These are phyloP conservation scores for Amanita jacksonii DNA, from an alignment of 768 basidiomycete species.

Conservation along the genomic window DNA sequence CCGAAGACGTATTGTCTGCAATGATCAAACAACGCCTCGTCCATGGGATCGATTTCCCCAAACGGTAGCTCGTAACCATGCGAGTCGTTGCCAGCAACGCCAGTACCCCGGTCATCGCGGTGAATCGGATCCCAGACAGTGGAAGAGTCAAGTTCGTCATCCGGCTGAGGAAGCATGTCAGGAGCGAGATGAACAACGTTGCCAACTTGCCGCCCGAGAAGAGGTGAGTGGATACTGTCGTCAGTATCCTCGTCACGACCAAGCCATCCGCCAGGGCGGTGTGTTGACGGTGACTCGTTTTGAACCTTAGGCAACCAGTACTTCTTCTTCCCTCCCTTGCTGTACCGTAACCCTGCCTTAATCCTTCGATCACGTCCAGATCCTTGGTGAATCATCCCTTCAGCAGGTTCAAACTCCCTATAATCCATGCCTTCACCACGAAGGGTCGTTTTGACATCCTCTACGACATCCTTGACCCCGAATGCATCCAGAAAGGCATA, in stretches of 20 bases:
- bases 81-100: conserved; percentile 16
- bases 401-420: conserved; percentile 92
- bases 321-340: conserved; percentile 82
- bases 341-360: conserved; percentile 85
- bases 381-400: conserved; percentile 88
- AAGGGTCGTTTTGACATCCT: conserved; percentile 76
- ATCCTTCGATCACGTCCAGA: conserved; percentile 79
- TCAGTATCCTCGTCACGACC: conserved; percentile 32
- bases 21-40: conserved; percentile 70
- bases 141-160: conserved; percentile 23
- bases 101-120: not conserved
- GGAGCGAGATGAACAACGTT: conserved; percentile 57
- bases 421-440: conserved; percentile 91
- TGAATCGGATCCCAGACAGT: conserved; percentile 24
- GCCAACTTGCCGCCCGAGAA: conserved; percentile 54
- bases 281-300: conserved; percentile 24
- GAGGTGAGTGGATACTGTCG: conserved; percentile 62
- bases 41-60: conserved; percentile 54
- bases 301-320: conserved; percentile 87
- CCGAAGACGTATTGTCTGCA: conserved; percentile 80
- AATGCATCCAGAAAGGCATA: conserved; percentile 87
- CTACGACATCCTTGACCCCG: conserved; percentile 76
- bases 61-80: conserved; percentile 58
- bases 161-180: conserved; percentile 36
- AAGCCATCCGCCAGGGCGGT: conserved; percentile 28